Conservation (phyloP, 2,329 filamentous ascomycete genomes). For the Pezicula carpinea region DNA sequence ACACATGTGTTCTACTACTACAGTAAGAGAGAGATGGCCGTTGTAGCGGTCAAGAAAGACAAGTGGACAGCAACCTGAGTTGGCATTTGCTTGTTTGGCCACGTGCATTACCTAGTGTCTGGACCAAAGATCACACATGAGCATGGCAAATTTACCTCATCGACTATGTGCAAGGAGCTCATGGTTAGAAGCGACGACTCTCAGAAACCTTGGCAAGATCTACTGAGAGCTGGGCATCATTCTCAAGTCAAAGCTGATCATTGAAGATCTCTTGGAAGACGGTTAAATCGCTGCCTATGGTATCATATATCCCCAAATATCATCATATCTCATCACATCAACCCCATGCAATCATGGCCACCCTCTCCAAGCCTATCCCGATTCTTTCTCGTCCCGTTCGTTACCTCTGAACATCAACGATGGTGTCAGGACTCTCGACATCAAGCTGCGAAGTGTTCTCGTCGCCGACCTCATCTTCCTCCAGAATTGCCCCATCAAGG, state of each 20-base stretch:
- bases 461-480: constrained; percentile 6
- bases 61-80: too few relatives aligned
- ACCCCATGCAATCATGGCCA: not conserved
- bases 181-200: too few relatives aligned
- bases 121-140: too few relatives aligned
- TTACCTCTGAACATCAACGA: constrained; percentile 13
- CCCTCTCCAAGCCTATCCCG: not conserved
- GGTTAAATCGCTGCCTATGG: not conserved
- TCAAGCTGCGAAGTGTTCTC: constrained; percentile 15
- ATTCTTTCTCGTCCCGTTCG: too few relatives aligned
- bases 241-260: not conserved
- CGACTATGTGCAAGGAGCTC: too few relatives aligned
- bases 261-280: not conserved
- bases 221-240: not conserved
- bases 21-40: too few relatives aligned
- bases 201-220: too few relatives aligned
- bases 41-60: too few relatives aligned
- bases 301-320: not conserved
- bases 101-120: too few relatives aligned
- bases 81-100: too few relatives aligned
- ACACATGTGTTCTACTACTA: too few relatives aligned
- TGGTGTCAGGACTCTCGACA: constrained; percentile 24
- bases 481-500: not conserved
- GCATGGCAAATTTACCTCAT: too few relatives aligned
- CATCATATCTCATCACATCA: not conserved